Base-by-base conservation (phyloP, 148 eudicot species). In the Diospyros kaki region DNA sequence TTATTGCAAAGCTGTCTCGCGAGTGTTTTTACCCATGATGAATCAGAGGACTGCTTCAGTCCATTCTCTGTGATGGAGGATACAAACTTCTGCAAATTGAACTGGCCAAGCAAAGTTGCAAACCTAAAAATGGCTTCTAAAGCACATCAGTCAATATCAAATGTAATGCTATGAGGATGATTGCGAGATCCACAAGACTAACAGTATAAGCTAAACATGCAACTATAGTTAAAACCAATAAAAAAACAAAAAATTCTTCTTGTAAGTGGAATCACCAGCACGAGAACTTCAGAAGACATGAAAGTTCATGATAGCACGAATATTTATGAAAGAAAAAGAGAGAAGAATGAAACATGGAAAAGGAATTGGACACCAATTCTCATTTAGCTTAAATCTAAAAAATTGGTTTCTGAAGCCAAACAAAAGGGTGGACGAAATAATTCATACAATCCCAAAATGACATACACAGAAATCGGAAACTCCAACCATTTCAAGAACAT, bases 51-150 rank as follows among this genome's bases (percentile, higher is more conserved):
- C 58, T 66, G 84, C 67, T 6, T 71, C 5, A 58, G 75, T 58
- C 78, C 73, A 66, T 77, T 86, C 51, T 75, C 82, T 79, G 61
- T 82, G 45, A 91, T 71, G 56, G 88, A 78, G 46, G 84, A 71
- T n/a, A 79, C 81, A 70, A 94, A 90, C 78, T 88, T 86, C 71
- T 91, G 95, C 76, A 90, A 65, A 86, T 90, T 87, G 77, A 94
- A 91, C 80, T 86, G 91, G 58, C 97, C 94, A 53, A 90, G 82
- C 84, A 91, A 83, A 51, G 95, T 77, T 15, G 88, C 69, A 79
- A 87, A 91, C 95, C 98, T 91, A 93, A 81, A 78, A 65, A 76
- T 77, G 52, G 8, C 78, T 86, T 73, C 62, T 39, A 66, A 80
- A 74, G 69, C 62, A 77, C 65, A 80, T 83, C 75, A 84, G 80